Percentiles rank a stretch among this genome's conserved stretches.
Evolutionary conservation across 257 asterid species (phyloP).

Genomic region (Nicotiana tomentosiformis): DNA sequence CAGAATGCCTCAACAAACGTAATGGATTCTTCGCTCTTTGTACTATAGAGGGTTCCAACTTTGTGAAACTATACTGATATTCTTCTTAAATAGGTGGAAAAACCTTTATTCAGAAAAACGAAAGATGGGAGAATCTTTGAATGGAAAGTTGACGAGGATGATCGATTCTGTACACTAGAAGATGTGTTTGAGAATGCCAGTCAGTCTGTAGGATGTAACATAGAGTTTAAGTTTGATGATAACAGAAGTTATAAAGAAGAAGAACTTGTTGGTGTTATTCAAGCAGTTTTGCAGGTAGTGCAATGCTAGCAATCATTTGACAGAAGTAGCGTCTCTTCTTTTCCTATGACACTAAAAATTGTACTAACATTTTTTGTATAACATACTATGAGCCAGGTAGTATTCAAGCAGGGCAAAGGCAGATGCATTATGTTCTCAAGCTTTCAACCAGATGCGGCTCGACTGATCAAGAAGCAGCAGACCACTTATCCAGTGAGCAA

Average conservation of each 20-base stretch:
- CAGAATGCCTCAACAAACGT: conserved; percentile 18
- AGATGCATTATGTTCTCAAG: conserved; percentile 20
- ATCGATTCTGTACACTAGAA: conserved; percentile 17
- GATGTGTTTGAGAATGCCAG: conserved; percentile 17
- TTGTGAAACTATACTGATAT: neutral
- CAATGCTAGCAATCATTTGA: neutral
- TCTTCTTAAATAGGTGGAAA: conserved; percentile 13
- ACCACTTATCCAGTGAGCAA: conserved; percentile 22
- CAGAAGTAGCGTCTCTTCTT: neutral
- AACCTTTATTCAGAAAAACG: conserved; percentile 20
- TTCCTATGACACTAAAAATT: neutral
- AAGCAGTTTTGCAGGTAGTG: conserved; percentile 17
- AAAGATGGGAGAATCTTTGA: conserved; percentile 21
- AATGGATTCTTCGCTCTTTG: neutral
- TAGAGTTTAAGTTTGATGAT: conserved; percentile 24
- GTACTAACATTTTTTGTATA: neutral
- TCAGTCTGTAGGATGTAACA: conserved; percentile 23
- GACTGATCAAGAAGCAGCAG: conserved; percentile 17
- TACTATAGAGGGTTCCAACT: neutral
- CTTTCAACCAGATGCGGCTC: conserved; percentile 27
- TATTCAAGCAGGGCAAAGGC: conserved; percentile 12
- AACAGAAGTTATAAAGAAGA: conserved; percentile 6
- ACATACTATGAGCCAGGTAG: conserved; percentile 13
- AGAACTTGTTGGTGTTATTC: conserved; percentile 11
- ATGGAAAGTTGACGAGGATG: conserved; percentile 28